phyloP scores from a whole-genome alignment of 1,284 basidiomycete species.

The Heliocybe sulcata region DNA sequence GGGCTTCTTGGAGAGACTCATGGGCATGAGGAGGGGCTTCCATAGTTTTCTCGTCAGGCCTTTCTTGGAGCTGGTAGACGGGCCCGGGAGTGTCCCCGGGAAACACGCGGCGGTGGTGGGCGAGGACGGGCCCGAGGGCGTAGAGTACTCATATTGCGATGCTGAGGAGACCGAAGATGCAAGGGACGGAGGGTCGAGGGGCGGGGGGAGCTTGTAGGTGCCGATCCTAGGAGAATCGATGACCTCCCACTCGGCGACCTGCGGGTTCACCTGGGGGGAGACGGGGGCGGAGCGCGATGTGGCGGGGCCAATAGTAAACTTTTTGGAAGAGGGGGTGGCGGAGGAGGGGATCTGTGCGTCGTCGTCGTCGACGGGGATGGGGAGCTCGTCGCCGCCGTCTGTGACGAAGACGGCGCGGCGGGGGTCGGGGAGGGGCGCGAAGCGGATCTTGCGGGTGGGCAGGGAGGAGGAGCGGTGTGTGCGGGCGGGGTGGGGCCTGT shows the following conservation, averaged over 20 bases:
- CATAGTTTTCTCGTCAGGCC: not conserved
- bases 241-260: not conserved
- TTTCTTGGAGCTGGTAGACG: not conserved
- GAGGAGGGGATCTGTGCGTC: constrained; percentile 11
- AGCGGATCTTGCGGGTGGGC: constrained; percentile 45
- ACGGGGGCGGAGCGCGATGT: not conserved
- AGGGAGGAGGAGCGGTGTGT: not conserved
- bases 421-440: constrained; percentile 73
- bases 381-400: constrained; percentile 34
- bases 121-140: not conserved
- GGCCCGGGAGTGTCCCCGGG: not conserved
- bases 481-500: constrained; percentile 9
- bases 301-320: not conserved
- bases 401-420: constrained; percentile 38
- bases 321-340: not conserved
- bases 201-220: not conserved
- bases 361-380: constrained; percentile 18
- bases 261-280: not conserved
- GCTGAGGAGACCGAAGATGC: not conserved
- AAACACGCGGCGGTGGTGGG: not conserved
- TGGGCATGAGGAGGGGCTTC: constrained; percentile 4
- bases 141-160: not conserved
- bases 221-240: not conserved
- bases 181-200: not conserved
- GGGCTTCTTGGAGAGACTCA: constrained; percentile 8